These are phyloP conservation scores for Debaryomyces tyrocola DNA, from an alignment of 805 yeast genomes.

Conservation along the genomic window DNA sequence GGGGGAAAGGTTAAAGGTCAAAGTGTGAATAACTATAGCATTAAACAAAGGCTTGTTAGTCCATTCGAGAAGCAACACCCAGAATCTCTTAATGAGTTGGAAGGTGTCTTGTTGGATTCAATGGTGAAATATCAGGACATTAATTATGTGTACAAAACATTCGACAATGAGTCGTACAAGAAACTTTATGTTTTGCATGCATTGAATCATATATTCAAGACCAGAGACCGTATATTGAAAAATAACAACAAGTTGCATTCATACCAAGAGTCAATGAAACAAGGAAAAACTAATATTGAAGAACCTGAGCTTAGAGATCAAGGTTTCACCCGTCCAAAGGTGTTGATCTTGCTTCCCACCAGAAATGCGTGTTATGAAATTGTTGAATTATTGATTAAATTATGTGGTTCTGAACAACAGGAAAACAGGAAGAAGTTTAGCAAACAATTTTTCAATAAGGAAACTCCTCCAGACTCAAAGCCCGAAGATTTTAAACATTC, in stretches of 20 bases:
- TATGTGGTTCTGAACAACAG: slow-evolving; percentile 70
- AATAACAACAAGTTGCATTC: slow-evolving; percentile 60
- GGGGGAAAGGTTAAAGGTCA: background rate
- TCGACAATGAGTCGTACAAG: slow-evolving; percentile 55
- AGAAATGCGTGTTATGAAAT: slow-evolving; percentile 73
- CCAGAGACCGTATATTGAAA: slow-evolving; percentile 80
- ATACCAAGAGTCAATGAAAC: slow-evolving; percentile 40
- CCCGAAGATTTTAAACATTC: slow-evolving; percentile 80
- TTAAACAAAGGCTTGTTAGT: slow-evolving; percentile 28
- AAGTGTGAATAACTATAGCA: slow-evolving; percentile 18
- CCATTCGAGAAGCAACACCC: slow-evolving; percentile 18
- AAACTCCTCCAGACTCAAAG: slow-evolving; percentile 52
- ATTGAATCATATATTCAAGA: slow-evolving; percentile 80
- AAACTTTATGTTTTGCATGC: slow-evolving; percentile 68
- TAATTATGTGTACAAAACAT: slow-evolving; percentile 53
- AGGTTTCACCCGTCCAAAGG: slow-evolving; percentile 93
- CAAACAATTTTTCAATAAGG: slow-evolving; percentile 61
- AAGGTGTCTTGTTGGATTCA: slow-evolving; percentile 57
- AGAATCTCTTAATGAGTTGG: slow-evolving; percentile 31
- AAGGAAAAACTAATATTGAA: slow-evolving; percentile 27
- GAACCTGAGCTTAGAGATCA: slow-evolving; percentile 81
- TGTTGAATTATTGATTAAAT: slow-evolving; percentile 56
- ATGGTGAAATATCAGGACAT: slow-evolving; percentile 75
- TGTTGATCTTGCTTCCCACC: slow-evolving; percentile 79
- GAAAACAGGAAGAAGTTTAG: slow-evolving; percentile 79